Base-by-base conservation (phyloP, 306 rosid genomes). In the Mucuna pruriens region DNA sequence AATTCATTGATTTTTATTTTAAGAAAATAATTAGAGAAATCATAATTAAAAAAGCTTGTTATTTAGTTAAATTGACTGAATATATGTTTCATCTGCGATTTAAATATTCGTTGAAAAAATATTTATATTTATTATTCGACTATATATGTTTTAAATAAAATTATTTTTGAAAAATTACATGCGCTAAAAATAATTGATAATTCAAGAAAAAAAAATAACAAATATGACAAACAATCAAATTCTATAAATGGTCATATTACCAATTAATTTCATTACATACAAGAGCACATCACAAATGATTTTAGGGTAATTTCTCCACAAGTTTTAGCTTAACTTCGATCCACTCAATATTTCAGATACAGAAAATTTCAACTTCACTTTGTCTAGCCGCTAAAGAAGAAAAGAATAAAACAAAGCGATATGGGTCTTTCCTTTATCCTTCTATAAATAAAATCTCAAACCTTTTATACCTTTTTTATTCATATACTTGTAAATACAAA, bases 361-460 rank as follows among this genome's bases (percentile, higher is more conserved):
- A 51, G 4, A 33, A 23, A 13, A 13, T 23, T 44, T 13, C 19
- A 20, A 15, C 46, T 8, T 23, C 46, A n/a, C 48, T 34, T 10
- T 13, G 10, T 29, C 31, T 63, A 8, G 33, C 25, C 12, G 23
- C 19, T 10, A 69, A 42, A 29, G n/a, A 55, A 63, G 49, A 42
- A 42, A 42, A 71, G 19, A 69, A 77, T 64, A 77, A 34, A 77
- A 17, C 46, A 69, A 31, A 79, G 60, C n/a, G 34, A 40, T 20
- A 49, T 66, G 46, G 61, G 19, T 61, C 5, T 13, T 29, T 10
- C 61, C 23, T 49, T 65, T 20, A 7, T 19, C 38, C 34, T 75
- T 82, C 26, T 26, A 38, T 40, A 51, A 62, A 63, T 66, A 65
- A 29, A 68, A 31, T 60, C 69, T 26, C 31, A 17, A 61, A 38